Evolutionary conservation across 768 basidiomycete genomes (phyloP).

Genomic region (Lactarius pseudohatsudake): DNA sequence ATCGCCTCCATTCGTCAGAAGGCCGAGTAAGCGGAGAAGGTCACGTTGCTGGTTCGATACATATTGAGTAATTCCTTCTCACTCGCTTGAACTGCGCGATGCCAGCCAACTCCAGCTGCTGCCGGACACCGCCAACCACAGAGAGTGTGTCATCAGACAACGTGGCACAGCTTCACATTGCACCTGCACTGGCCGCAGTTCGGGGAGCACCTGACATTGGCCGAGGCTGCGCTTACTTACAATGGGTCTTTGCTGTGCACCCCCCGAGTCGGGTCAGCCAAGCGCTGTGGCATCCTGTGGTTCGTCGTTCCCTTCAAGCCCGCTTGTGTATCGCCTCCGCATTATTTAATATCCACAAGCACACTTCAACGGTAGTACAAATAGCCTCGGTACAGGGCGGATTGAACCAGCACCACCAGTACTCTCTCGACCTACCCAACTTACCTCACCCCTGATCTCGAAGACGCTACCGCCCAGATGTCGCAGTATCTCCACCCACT

Average conservation of each 20-base stretch:
- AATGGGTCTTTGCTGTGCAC: background rate
- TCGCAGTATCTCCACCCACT: constrained; percentile 13
- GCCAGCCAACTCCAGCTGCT: background rate
- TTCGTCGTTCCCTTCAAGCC: background rate
- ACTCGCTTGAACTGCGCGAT: background rate
- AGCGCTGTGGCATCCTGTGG: background rate
- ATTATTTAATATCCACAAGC: background rate
- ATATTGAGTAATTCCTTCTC: background rate
- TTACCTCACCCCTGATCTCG: background rate
- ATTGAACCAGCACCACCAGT: background rate
- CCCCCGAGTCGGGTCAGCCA: background rate
- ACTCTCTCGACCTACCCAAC: background rate
- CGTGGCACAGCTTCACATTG: background rate
- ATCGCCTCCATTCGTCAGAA: background rate
- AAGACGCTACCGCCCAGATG: constrained; percentile 3
- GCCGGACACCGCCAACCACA: background rate
- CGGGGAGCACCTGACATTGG: background rate
- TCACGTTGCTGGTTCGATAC: background rate
- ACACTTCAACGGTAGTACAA: constrained; percentile 10
- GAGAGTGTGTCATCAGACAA: background rate
- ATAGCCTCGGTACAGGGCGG: background rate
- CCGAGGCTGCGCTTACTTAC: background rate
- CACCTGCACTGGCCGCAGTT: background rate
- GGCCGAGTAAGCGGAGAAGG: too few species aligned
- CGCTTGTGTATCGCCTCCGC: background rate